These are phyloP conservation scores for Komagataella phaffii DNA, from an alignment of 805 yeast genomes.

Conservation along the genomic window DNA sequence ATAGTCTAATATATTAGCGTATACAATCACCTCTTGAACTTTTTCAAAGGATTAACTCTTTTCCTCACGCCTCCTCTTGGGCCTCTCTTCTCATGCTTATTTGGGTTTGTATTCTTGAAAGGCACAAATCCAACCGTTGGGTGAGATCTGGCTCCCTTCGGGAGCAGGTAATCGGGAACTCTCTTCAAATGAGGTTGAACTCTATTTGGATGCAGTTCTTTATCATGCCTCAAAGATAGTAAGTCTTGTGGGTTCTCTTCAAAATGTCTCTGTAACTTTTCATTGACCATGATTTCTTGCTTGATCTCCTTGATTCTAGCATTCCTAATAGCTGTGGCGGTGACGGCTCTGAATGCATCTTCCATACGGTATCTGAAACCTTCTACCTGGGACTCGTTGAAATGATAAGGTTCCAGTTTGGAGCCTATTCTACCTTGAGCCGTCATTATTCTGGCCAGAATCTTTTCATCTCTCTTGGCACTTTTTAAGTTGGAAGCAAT, in stretches of 20 bases:
- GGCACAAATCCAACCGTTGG: conserved; percentile 62
- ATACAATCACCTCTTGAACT: conserved; percentile 13
- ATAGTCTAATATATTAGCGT: conserved; percentile 11
- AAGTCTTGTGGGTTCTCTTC: conserved; percentile 96
- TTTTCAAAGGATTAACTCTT: conserved; percentile 42
- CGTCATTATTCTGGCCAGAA: conserved; percentile 59
- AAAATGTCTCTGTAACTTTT: conserved; percentile 83
- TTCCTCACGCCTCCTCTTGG: conserved; percentile 16
- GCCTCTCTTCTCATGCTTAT: conserved; percentile 18
- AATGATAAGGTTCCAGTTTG: conserved; percentile 75
- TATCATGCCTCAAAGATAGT: conserved; percentile 80
- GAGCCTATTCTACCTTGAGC: conserved; percentile 66
- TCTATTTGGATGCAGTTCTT: conserved; percentile 72
- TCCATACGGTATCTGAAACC: conserved; percentile 94
- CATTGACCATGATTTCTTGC: conserved; percentile 76
- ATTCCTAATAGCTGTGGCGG: conserved; percentile 79
- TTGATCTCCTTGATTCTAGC: conserved; percentile 86
- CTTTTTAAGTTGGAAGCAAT: conserved; percentile 59
- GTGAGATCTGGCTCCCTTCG: conserved; percentile 53
- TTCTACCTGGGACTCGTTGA: conserved; percentile 85
- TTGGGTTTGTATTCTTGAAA: conserved; percentile 36
- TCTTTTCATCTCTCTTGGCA: conserved; percentile 78
- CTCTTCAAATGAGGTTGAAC: conserved; percentile 77
- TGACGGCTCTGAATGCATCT: conserved; percentile 93
- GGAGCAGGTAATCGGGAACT: conserved; percentile 85